Base-by-base conservation (phyloP, 495 filamentous ascomycete genomes). In the Hypoxylon fuscum region DNA sequence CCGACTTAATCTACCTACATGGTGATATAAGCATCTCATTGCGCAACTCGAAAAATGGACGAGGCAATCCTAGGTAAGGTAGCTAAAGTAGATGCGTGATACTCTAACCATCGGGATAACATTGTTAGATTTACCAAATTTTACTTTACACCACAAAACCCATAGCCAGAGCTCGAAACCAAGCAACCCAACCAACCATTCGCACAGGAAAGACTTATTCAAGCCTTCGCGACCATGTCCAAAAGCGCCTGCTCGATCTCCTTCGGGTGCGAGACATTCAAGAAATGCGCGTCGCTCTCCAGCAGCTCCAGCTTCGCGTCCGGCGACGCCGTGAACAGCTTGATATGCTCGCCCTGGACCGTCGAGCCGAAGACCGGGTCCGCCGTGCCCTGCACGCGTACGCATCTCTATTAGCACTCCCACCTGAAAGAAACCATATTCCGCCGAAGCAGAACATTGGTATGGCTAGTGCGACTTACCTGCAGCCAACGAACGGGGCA, bases 401-500 rank as follows among this genome's bases (percentile, higher is more conserved):
- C 40, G 37, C 41, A 17, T 49, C 10, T 23, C 9, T n/a, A 10
- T 37, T 20, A 42, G 20, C n/a, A 35, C 12, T 35, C 7, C 12
- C 12, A 35, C 12, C n/a, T n/a, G n/a, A n/a, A n/a, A n/a, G n/a
- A n/a, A n/a, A n/a, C n/a, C n/a, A n/a, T n/a, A n/a, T n/a, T n/a
- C n/a, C n/a, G n/a, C n/a, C n/a, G n/a, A n/a, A n/a, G n/a, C 12
- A 14, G 2, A 10, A 2, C 35, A 2, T 17, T 17, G 35, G 12
- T 6, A 15, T 10, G 35, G 10, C 5, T 5, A 25, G 20, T 18
- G 23, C n/a, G 23, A 74, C 77, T 67, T 51, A 84, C 85, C 66
- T 90, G 86, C 40, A 88, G 55, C 87, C 86, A 90, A 31, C 81
- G 71, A 2, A 89, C 82, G 0, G 87, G 86, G 59, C 86, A 88